Base-by-base conservation (phyloP, 495 filamentous ascomycete species). In the Neurospora sp. region DNA sequence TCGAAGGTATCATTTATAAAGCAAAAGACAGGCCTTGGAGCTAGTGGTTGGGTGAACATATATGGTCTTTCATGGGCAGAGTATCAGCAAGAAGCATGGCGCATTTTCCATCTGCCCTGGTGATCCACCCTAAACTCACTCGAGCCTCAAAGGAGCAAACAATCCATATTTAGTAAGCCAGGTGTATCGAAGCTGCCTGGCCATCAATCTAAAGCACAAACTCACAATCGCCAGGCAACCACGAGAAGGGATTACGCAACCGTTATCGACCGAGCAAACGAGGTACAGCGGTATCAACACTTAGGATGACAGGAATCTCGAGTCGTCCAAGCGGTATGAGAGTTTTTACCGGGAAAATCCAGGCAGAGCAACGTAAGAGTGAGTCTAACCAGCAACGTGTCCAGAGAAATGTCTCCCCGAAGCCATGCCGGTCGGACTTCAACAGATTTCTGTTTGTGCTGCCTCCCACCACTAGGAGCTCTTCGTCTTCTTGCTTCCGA, bases 401-500 rank as follows among this genome's bases (percentile, higher is more conserved):
- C 11, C 54, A 31, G 23, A 4, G 12, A 62, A 31, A 31, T 54
- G 20, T 31, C 54, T 16, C 23, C 54, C 12, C 11, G 2, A 62
- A 62, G 2, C 23, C 23, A 62, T 62, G 23, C 54, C 54, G 54
- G 12, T 31, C 54, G 5, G 20, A 62, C 23, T 14, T 62, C 23
- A 14, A 31, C 54, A 27, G 3, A 1, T 2, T 62, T 62, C 20
- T 62, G 23, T 31, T 31, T 31, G 27, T 9, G 6, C 27, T 66
- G 54, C 31, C 27, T 66, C 14, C 54, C 27, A 27, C 54, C 14
- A 35, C 41, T 72, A 69, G 23, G 72, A 66, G 31, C 62, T 72
- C 54, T 75, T 77, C 73, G 77, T 75, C 75, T 80, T 85, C 62
- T 80, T 85, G 23, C 72, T 72, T 35, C 84, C 85, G 35, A 85